Base-by-base conservation (phyloP, 2,329 filamentous ascomycete species). In the Incumbomyces delicatus region DNA sequence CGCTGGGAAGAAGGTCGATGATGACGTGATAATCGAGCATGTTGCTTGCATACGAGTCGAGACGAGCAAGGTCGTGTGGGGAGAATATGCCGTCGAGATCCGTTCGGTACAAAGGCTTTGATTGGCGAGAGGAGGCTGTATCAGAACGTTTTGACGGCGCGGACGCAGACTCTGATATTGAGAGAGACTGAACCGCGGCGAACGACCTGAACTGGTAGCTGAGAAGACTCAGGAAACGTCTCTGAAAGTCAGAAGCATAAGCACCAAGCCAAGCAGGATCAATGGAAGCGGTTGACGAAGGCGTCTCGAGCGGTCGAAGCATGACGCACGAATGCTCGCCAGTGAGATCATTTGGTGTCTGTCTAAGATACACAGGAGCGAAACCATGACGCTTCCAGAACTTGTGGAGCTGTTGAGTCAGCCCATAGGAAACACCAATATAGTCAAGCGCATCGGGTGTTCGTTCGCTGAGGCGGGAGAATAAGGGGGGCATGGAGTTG, bases 321-420 rank as follows among this genome's bases (percentile, higher is more conserved):
- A 98, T 98, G 22, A 98, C 90, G 62, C 88, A 95, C 0, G 92
- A 95, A 63, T 98, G 92, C 66, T 98, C 92, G 46, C 92, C 92
- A 0, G 94, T 98, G 38, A 98, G 74, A 48, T 96, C 92, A 62
- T 96, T 98, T 43, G 92, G 76, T 2, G 94, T 98, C 69, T 98
- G 92, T 30, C 92, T 79, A 12, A 98, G 76, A 60, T 98, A 98
- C 1, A 98, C 87, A 0, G 92, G 92, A 2, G 81, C 79, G 63
- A 95, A 98, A 1, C 74, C 74, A 13, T 84, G 79, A 31, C 85
- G 83, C 68, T 95, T 95, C 92, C 92, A 98, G 73, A 98, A 98
- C 61, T 87, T 94, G 70, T 95, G 92, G 12, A 98, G 78, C 12
- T 79, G 75, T 33, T 81, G 75, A 0, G 92, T 98, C 47, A 98